Percentiles rank a stretch among this genome's conserved stretches.
phyloP scores from a whole-genome alignment of 345 rosid genomes.

The Mercurialis annua region DNA sequence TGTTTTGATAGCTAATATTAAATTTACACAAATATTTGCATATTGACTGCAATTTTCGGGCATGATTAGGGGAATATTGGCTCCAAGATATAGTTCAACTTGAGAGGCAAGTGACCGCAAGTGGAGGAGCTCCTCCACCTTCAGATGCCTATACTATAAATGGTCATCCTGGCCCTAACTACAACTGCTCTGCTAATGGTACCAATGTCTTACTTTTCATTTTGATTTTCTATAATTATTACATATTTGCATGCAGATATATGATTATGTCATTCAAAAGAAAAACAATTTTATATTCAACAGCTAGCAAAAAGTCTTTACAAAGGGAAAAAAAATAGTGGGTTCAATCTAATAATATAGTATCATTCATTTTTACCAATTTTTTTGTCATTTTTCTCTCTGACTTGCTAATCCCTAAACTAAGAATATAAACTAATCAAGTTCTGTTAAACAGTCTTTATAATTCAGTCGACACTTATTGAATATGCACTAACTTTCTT shows the following conservation, averaged over 20 bases:
- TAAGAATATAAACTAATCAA: not conserved
- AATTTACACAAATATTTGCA: too few species aligned
- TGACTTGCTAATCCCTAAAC: not conserved
- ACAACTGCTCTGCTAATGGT: constrained; percentile 71
- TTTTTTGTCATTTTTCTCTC: not conserved
- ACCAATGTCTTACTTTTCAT: constrained; percentile 2
- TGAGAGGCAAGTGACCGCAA: constrained; percentile 50
- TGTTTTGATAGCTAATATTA: too few species aligned
- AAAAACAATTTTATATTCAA: not conserved
- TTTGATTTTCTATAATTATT: not conserved
- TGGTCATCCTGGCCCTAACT: constrained; percentile 89
- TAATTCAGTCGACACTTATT: not conserved
- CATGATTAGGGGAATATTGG: constrained; percentile 76
- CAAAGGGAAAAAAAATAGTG: not conserved
- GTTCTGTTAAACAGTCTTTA: not conserved
- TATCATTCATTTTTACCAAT: not conserved
- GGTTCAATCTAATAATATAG: not conserved
- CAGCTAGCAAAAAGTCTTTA: not conserved
- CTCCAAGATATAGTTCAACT: constrained; percentile 56
- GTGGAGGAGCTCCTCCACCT: constrained; percentile 69
- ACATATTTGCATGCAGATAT: not conserved
- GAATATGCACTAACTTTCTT: not conserved
- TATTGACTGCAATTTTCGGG: not conserved
- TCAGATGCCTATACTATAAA: constrained; percentile 77
- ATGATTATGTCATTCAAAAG: too few species aligned